A percentile compares a stretch with the other conserved stretches of the same genome.
phyloP scores from a whole-genome alignment of 2,329 filamentous ascomycete genomes.

The Alternaria triticina region DNA sequence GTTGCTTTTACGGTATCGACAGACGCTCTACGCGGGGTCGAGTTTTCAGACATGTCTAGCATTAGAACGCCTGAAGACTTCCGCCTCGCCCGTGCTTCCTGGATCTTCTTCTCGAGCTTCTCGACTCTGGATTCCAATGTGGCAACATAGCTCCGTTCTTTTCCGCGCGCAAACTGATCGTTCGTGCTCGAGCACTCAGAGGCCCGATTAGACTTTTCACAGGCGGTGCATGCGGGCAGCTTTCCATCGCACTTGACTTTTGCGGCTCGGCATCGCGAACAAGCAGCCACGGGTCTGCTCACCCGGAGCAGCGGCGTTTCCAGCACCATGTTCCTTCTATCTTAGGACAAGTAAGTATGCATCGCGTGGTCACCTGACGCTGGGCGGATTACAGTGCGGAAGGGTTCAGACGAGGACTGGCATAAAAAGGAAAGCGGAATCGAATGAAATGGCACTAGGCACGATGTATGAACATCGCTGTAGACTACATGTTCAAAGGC shows the following conservation, averaged over 20 bases:
- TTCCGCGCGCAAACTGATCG: slow-evolving; percentile 93
- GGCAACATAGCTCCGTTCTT: slow-evolving; percentile 95
- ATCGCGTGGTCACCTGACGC: neutral
- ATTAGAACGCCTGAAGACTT: slow-evolving; percentile 75
- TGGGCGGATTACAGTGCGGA: neutral
- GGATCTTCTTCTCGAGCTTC: slow-evolving; percentile 79
- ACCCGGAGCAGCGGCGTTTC: slow-evolving; percentile 71
- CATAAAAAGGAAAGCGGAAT: neutral
- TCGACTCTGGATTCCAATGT: slow-evolving; percentile 92
- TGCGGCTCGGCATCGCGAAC: slow-evolving; percentile 82
- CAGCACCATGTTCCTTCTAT: slow-evolving; percentile 50
- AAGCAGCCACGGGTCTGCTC: slow-evolving; percentile 79
- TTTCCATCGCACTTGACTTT: slow-evolving; percentile 99
- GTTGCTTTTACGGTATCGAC: slow-evolving; percentile 42
- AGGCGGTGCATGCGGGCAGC: slow-evolving; percentile 91
- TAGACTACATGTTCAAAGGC: slow-evolving; percentile 1
- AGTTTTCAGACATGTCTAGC: slow-evolving; percentile 62
- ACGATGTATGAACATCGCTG: neutral
- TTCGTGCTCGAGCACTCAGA: slow-evolving; percentile 92
- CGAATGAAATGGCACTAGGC: neutral
- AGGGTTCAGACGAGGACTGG: neutral
- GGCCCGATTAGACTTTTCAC: slow-evolving; percentile 86
- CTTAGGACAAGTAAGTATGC: slow-evolving; percentile 12
- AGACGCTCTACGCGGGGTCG: slow-evolving; percentile 58
- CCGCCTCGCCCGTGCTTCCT: slow-evolving; percentile 68